These are phyloP conservation scores for Trichoderma asperelloides DNA, from an alignment of 495 filamentous ascomycete genomes.

Conservation along the genomic window DNA sequence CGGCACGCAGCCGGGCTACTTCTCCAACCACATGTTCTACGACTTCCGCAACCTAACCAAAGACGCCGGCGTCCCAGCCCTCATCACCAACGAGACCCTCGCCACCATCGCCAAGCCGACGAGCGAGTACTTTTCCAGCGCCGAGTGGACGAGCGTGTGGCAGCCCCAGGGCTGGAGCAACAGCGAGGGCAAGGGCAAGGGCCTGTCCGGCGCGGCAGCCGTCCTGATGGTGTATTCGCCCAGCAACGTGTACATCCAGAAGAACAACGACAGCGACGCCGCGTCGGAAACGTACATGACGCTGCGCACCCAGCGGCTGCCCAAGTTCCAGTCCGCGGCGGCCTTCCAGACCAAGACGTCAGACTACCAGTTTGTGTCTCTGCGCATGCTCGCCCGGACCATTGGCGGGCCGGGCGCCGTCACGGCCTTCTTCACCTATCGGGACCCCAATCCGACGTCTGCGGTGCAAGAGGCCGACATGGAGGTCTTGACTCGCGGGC, in stretches of 20 bases:
- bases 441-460: conserved; percentile 21
- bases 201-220: conserved; percentile 27
- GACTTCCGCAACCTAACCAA: conserved; percentile 51
- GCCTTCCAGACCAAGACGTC: conserved; percentile 52
- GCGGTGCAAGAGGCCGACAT: conserved; percentile 65
- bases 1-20: conserved; percentile 42
- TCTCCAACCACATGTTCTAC: conserved; percentile 55
- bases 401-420: conserved; percentile 50
- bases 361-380: conserved; percentile 49
- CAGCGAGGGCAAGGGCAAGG: conserved; percentile 16
- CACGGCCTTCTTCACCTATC: conserved; percentile 64
- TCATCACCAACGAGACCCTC: conserved; percentile 22
- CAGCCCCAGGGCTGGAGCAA: conserved; percentile 46
- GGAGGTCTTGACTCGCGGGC: conserved; percentile 60
- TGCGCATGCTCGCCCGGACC: conserved; percentile 52
- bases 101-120: conserved; percentile 25
- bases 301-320: conserved; percentile 49
- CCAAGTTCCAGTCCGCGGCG: conserved; percentile 49
- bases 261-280: conserved; percentile 25
- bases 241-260: conserved; percentile 55
- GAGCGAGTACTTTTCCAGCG: conserved; percentile 31
- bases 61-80: conserved; percentile 26
- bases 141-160: conserved; percentile 45
- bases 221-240: conserved; percentile 52
- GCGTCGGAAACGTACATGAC: conserved; percentile 46